phyloP scores from a whole-genome alignment of 495 filamentous ascomycete genomes.

The Polyplosphaeria fusca region DNA sequence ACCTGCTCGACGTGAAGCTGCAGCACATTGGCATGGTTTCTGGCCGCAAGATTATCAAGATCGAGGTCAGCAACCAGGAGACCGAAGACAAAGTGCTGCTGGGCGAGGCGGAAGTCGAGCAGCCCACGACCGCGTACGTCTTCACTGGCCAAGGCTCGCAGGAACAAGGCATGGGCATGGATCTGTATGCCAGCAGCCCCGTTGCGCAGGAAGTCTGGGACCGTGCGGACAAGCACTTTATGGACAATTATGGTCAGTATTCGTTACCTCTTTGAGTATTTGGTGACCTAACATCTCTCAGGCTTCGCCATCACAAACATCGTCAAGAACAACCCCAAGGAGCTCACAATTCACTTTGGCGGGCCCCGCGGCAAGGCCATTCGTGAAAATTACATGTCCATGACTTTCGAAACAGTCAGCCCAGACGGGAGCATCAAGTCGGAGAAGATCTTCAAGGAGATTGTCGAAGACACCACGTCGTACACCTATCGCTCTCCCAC shows the following conservation, averaged over 20 bases:
- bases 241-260: slow-evolving; percentile 92
- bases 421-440: slow-evolving; percentile 90
- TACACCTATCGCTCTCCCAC: slow-evolving; percentile 97
- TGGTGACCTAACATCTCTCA: slow-evolving; percentile 51
- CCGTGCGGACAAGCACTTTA: slow-evolving; percentile 92
- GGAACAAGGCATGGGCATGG: slow-evolving; percentile 99
- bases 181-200: slow-evolving; percentile 85
- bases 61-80: slow-evolving; percentile 89
- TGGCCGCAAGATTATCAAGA: slow-evolving; percentile 98
- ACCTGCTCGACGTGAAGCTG: slow-evolving; percentile 87
- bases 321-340: slow-evolving; percentile 98
- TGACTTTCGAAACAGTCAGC: slow-evolving; percentile 97
- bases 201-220: slow-evolving; percentile 99
- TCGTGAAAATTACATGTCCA: slow-evolving; percentile 97
- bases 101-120: slow-evolving; percentile 96
- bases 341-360: slow-evolving; percentile 97
- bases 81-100: slow-evolving; percentile 92
- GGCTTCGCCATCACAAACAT: slow-evolving; percentile 96
- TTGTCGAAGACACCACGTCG: slow-evolving; percentile 82
- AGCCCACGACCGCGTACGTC: slow-evolving; percentile 94
- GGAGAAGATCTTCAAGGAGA: slow-evolving; percentile 98
- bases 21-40: slow-evolving; percentile 97
- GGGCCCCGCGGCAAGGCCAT: slow-evolving; percentile 96
- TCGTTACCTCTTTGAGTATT: background rate
- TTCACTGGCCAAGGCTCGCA: slow-evolving; percentile 98